Base-by-base conservation (phyloP, 179 eudicot species). In the Carnegiea gigantea region DNA sequence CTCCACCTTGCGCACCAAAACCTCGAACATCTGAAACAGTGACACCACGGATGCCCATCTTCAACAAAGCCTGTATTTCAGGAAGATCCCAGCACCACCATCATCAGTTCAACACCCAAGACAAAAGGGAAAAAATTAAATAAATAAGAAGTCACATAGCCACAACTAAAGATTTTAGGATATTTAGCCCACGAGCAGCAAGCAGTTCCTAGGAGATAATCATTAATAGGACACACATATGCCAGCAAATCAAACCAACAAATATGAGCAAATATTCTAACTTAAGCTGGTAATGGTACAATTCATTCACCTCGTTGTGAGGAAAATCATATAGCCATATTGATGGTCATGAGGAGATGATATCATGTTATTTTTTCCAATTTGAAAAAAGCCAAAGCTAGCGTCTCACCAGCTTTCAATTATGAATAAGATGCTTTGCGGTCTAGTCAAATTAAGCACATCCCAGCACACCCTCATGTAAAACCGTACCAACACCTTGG, bases 11-110 rank as follows among this genome's bases (percentile, higher is more conserved):
- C 53, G 97, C 92, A 44, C 98, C 98, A 87, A 93, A 94, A 48
- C 98, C 97, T 85, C 91, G 88, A 75, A 94, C 97, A 85, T 94
- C 98, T 81, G 98, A 94, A 73, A 94, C 91, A 1, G 97, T 93
- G 79, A 94, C 93, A 77, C 98, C 98, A 30, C 94, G 97, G 72
- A 94, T 93, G 59, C 98, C 98, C 87, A 89, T 89, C 83, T 90
- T 90, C 84, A 93, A 84, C 85, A 94, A 82, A 72, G 98, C 98
- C 97, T 94, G 81, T 79, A 84, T 68, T 59, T 48, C 70, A 73
- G 13, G 62, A 64, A 77, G 71, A 65, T 44, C 17, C 70, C 57
- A 51, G 14, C 33, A 24, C 0, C 12, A 23, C 40, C 5, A 8
- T 18, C 24, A 40, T 59, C 36, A 33, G 36, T 33, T 33, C 2